Evolutionary conservation across 2,329 filamentous ascomycete species (phyloP).

Genomic region (Colletotrichum horii): DNA sequence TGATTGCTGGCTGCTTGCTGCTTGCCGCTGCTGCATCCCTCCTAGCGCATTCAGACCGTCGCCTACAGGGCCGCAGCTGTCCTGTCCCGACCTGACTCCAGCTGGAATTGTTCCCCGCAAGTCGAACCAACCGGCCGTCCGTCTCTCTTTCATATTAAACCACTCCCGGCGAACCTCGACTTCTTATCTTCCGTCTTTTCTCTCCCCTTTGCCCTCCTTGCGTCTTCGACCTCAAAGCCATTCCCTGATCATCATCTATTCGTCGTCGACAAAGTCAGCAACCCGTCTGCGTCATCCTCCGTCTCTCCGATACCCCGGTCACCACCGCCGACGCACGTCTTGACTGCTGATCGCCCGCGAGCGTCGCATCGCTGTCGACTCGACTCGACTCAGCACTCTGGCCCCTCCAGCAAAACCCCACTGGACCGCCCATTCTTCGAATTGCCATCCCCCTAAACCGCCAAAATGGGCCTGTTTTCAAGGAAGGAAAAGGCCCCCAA

Average conservation of each 20-base stretch:
- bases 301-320: background rate
- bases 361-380: background rate
- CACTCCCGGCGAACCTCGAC: background rate
- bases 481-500: conserved; percentile 57
- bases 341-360: background rate
- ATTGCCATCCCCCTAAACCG: background rate
- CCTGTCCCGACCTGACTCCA: background rate
- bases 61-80: background rate
- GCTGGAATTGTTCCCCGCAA: conserved; percentile 7
- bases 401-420: conserved; percentile 8
- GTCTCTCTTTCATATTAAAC: conserved; percentile 1
- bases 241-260: background rate
- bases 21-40: background rate
- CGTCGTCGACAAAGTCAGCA: background rate
- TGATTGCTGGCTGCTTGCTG: background rate
- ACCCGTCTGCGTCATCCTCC: background rate
- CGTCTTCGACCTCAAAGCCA: background rate
- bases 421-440: background rate
- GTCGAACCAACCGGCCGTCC: background rate
- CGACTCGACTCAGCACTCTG: background rate
- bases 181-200: background rate
- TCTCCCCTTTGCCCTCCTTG: background rate
- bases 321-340: background rate
- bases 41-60: background rate
- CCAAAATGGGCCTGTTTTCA: conserved; percentile 61